Conservation (phyloP, 73 alveolate species). For the Diophrys sp. region DNA sequence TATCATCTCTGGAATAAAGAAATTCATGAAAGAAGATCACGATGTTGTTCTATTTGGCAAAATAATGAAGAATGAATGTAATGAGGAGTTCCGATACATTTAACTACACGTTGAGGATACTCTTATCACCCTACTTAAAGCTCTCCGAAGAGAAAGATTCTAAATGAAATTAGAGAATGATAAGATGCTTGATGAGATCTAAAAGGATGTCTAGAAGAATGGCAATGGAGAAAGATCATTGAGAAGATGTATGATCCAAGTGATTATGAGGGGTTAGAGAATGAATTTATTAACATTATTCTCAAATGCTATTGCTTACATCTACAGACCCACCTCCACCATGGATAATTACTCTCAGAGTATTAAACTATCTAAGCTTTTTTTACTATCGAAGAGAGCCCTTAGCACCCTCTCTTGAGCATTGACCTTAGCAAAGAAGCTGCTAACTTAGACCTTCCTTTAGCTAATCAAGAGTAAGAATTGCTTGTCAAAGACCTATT, state of each 20-base stretch:
- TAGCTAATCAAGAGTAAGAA: no score
- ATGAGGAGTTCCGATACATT: slow-evolving; percentile 93
- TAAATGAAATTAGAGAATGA: slow-evolving; percentile 88
- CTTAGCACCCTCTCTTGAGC: no score
- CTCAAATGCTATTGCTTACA: no score
- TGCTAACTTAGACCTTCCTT: no score
- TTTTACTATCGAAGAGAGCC: no score
- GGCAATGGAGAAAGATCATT: slow-evolving; percentile 92
- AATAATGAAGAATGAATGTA: slow-evolving; percentile 96
- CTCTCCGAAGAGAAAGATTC: slow-evolving; percentile 69
- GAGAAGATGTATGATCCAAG: slow-evolving; percentile 94
- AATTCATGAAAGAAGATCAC: slow-evolving; percentile 80
- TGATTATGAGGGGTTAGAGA: slow-evolving; percentile 72
- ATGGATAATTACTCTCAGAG: no score
- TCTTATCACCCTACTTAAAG: slow-evolving; percentile 79
- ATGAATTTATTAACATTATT: slow-evolving; percentile 20
- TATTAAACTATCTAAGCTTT: no score
- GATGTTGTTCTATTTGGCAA: slow-evolving; percentile 96
- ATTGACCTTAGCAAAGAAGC: no score
- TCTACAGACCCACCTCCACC: no score
- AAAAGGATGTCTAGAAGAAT: slow-evolving; percentile 84
- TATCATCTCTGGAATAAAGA: slow-evolving; percentile 86
- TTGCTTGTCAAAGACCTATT: no score
- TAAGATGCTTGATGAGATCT: slow-evolving; percentile 66
- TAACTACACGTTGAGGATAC: slow-evolving; percentile 92